Evolutionary conservation across 2,329 filamentous ascomycete genomes (phyloP), one percentile per base, ranked within the genome.

Genomic region (Trichoderma sp.): DNA sequence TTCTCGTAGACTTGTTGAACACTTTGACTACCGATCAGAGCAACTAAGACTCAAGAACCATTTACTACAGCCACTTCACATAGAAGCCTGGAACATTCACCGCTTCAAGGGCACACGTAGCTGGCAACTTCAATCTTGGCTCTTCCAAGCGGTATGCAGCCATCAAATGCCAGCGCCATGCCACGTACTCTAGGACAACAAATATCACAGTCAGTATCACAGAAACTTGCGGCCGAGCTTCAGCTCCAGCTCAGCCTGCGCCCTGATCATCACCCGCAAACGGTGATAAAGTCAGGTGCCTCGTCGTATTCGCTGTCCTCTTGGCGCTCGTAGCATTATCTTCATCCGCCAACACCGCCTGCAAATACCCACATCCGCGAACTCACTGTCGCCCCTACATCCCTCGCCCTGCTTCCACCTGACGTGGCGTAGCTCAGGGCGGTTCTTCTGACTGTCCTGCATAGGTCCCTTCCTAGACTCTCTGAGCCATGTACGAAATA

Each of bases 131-230:
- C 37, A 29, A 7, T n/a, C 21, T 69, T 65, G 49, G 60, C 52
- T 56, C 24, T 58, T n/a, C 14, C 21, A n/a, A 24, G 19, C 52
- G 37, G 4, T 40, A 59, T 14, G 21, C 19, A 35, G 37, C 60
- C 57, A 63, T 57, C 27, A 37, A 69, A 62, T 37, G 37, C 21
- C 31, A 16, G 16, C 21, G 8, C n/a, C 40, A 37, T 35, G 63
- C 55, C 55, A 59, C 63, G 55, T 67, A 67, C 40, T 52, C 55
- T 52, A 67, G 55, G n/a, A 59, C 63, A 52, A 59, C 29, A 21
- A 49, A 58, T 35, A 37, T n/a, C 63, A 59, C 55, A 37, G 35
- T 6, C n/a, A 16, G 27, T 21, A 43, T 29, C 63, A 59, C 55
- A 16, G 16, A 40, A 24, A 29, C 52, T 37, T 43, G 33, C 16